Base-by-base conservation (phyloP, 2,329 filamentous ascomycete genomes). In the Fusarium sulawesiense region DNA sequence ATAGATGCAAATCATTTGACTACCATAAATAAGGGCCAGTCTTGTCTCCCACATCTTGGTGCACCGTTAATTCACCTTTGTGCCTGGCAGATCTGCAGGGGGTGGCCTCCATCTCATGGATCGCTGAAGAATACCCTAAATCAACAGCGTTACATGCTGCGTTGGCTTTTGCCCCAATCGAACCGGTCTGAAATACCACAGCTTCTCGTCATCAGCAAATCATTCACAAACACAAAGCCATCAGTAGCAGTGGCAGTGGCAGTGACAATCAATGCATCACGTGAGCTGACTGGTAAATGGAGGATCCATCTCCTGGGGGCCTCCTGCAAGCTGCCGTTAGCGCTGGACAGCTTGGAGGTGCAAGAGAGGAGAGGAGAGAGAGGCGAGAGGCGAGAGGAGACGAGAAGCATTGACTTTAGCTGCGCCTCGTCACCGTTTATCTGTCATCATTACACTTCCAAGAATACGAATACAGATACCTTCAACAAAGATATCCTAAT, bases 301-400 rank as follows among this genome's bases (percentile, higher is more conserved):
- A 59, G 68, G 54, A 57, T 63, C 56, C 62, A 50, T 53, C 37
- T 34, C 21, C 16, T 6, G 47, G 55, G 60, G 21, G 13, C 21
- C 37, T 45, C 47, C 68, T 72, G 68, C 65, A 70, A 53, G 60
- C 50, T 69, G 49, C 60, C 64, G 65, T 71, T 71, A 72, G 68
- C 69, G 69, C 50, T 70, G 50, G 37, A 20, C 10, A 30, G 27
- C 55, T 49, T 41, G 8, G 13, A 41, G 49, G 53, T 54, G 47
- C 60, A 48, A 42, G 30, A 68, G 25, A 60, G 49, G 60, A 59
- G 32, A 62, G n/a, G 23, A 16, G 30, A 23, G 20, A 40, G 56
- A 62, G 27, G 27, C 27, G 42, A 49, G 27, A 64, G 49, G 25
- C 20, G 25, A 61, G 47, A 54, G 55, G n/a, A 59, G 7, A 25